Evolutionary conservation across 1,139 yeast species (phyloP).

Genomic region (Candida sp.): DNA sequence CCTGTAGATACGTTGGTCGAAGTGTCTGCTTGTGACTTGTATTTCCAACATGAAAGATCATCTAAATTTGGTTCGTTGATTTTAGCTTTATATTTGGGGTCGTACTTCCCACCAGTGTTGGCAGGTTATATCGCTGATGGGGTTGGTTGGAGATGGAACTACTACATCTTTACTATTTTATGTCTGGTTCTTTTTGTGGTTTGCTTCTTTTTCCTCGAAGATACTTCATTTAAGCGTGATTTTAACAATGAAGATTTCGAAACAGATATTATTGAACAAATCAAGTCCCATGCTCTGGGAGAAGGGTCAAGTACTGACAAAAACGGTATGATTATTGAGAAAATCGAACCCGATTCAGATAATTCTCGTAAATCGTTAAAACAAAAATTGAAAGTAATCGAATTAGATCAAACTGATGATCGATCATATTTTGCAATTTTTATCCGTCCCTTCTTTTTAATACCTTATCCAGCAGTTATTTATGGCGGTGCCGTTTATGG

Average conservation of each 20-base stretch:
- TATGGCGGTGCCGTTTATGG: constrained; percentile 67
- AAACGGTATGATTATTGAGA: not conserved
- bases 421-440: constrained; percentile 38
- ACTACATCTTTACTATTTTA: constrained; percentile 43
- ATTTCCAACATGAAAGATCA: constrained; percentile 47
- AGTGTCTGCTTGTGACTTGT: constrained; percentile 45
- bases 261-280: constrained; percentile 18
- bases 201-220: constrained; percentile 43
- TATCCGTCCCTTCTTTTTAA: constrained; percentile 38
- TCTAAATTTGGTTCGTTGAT: constrained; percentile 33
- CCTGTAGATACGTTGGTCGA: constrained; percentile 50
- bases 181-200: constrained; percentile 41
- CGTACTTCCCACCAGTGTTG: constrained; percentile 44
- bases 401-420: constrained; percentile 35
- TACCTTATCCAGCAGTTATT: constrained; percentile 53
- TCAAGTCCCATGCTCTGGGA: constrained; percentile 17
- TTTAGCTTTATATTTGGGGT: constrained; percentile 43
- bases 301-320: not conserved
- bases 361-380: constrained; percentile 26
- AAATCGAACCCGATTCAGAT: constrained; percentile 10
- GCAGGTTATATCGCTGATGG: constrained; percentile 39
- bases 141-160: constrained; percentile 46
- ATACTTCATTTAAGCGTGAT: constrained; percentile 31
- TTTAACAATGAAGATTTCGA: constrained; percentile 13
- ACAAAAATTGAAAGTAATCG: constrained; percentile 32